A percentile compares a stretch with the other conserved stretches of the same genome.
These are phyloP conservation scores for Tylopilus vinaceipallidus DNA, from an alignment of 768 basidiomycete species.

Conservation along the genomic window DNA sequence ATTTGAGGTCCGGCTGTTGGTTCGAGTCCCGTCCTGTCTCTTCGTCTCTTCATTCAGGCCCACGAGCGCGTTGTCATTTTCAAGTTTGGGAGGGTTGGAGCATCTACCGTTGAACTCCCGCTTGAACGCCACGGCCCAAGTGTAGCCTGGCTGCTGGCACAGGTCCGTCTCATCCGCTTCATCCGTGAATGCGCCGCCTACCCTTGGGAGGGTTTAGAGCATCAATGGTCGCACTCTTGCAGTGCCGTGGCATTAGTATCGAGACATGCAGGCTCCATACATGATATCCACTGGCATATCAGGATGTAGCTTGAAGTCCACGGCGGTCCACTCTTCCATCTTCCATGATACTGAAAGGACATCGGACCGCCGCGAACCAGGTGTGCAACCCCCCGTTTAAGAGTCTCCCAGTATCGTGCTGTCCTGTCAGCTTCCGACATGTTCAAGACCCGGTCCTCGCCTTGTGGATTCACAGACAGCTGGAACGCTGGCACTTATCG, in stretches of 20 bases:
- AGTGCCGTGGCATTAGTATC: no score
- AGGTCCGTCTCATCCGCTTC: neutral
- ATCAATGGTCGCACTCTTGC: no score
- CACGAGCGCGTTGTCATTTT: no score
- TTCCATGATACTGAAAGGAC: no score
- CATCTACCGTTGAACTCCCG: no score
- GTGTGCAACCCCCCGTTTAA: neutral
- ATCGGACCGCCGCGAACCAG: neutral
- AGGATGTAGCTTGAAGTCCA: neutral
- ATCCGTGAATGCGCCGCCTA: neutral
- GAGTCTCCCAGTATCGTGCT: no score
- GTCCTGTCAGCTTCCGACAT: neutral
- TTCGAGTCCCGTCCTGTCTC: no score
- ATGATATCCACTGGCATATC: no score
- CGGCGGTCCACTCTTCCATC: neutral
- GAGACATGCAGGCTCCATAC: no score
- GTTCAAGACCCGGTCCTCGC: neutral
- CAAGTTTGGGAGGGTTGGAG: no score
- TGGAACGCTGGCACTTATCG: neutral
- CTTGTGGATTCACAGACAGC: neutral
- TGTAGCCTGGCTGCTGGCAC: neutral
- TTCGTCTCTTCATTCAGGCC: no score
- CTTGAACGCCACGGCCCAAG: no score
- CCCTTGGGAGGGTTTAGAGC: neutral
- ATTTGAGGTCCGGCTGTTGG: conserved; percentile 14